Conservation (phyloP, 345 rosid species). For the Rhizophora mangle region DNA sequence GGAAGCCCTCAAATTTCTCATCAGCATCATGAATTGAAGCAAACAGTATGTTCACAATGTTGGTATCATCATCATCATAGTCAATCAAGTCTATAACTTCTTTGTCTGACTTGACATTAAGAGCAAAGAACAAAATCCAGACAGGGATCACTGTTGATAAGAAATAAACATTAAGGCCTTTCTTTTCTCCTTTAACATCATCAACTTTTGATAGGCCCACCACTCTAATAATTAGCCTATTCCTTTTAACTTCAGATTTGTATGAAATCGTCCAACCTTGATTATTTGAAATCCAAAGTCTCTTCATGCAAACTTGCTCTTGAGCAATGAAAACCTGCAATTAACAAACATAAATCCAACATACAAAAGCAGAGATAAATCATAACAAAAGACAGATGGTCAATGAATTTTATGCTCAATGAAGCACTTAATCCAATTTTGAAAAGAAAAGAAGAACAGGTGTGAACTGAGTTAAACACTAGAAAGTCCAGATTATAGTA, state of each 20-base stretch:
- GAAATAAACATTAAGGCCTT: constrained; percentile 65
- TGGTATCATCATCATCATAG: constrained; percentile 47
- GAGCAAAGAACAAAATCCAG: constrained; percentile 82
- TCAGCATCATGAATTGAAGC: constrained; percentile 75
- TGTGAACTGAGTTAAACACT: no score
- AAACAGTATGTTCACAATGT: constrained; percentile 49
- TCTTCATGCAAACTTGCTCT: constrained; percentile 72
- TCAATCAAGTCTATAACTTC: constrained; percentile 63
- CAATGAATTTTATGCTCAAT: background rate
- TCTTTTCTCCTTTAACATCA: constrained; percentile 54
- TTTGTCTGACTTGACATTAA: constrained; percentile 72
- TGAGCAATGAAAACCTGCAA: constrained; percentile 82
- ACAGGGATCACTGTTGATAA: constrained; percentile 72
- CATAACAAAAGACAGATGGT: background rate
- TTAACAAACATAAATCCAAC: constrained; percentile 17
- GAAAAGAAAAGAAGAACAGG: no score
- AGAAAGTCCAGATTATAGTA: no score
- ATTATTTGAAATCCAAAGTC: constrained; percentile 65
- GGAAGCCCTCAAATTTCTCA: constrained; percentile 47
- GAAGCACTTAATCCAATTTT: no score
- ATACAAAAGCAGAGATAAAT: background rate
- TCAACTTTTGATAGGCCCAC: constrained; percentile 44
- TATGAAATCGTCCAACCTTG: constrained; percentile 70
- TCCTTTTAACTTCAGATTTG: constrained; percentile 62
- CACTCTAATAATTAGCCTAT: constrained; percentile 55